phyloP scores from a whole-genome alignment of 2,329 filamentous ascomycete species.

The Xylariaceae sp. region DNA sequence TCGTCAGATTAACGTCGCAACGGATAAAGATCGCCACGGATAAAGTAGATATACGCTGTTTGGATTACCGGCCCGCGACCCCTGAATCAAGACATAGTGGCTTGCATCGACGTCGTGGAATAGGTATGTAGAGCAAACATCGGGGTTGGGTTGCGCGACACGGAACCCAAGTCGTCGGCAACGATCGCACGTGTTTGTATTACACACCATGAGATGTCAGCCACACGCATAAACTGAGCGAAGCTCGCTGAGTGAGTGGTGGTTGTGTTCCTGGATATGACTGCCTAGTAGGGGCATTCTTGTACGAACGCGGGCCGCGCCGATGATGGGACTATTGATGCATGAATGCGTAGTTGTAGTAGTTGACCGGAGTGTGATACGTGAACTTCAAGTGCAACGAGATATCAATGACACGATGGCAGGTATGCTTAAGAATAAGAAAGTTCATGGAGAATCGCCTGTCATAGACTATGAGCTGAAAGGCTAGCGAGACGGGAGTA shows the following conservation, averaged over 20 bases:
- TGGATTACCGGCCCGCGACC: too few species aligned
- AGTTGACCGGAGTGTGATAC: background rate
- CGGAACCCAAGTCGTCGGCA: too few species aligned
- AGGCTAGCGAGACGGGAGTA: background rate
- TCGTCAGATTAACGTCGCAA: too few species aligned
- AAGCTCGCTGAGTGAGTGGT: background rate
- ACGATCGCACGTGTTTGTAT: too few species aligned
- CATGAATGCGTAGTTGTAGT: background rate
- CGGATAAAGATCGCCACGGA: too few species aligned
- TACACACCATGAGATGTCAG: too few species aligned
- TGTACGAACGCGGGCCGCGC: background rate
- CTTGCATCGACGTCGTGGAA: too few species aligned
- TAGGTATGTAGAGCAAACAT: too few species aligned
- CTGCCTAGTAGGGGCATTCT: background rate
- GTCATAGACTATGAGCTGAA: background rate
- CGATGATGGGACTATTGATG: constrained; percentile 2
- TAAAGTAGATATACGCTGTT: too few species aligned
- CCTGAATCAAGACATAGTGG: too few species aligned
- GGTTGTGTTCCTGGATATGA: background rate
- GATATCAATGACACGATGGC: background rate
- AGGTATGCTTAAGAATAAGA: background rate
- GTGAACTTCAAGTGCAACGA: background rate
- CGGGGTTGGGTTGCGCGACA: too few species aligned
- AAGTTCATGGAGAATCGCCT: background rate
- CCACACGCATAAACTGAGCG: background rate